Conservation (phyloP, 2,329 filamentous ascomycete genomes). For the Chrysosphaeria jannelii region DNA sequence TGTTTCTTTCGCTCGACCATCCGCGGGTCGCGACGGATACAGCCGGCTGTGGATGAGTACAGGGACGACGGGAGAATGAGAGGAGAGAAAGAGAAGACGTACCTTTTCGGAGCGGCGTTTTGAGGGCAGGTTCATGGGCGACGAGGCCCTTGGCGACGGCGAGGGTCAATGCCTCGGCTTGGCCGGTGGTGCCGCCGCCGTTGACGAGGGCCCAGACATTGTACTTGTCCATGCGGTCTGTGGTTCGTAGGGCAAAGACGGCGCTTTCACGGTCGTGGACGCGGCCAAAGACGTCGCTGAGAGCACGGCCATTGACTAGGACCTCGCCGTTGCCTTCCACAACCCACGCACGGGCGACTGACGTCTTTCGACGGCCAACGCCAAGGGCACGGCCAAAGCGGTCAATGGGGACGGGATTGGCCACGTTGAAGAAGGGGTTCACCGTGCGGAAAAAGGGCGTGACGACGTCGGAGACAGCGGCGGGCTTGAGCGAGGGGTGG, state of each 20-base stretch:
- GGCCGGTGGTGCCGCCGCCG: conserved; percentile 77
- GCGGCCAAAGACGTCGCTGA: conserved; percentile 56
- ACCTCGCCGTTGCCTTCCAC: conserved; percentile 85
- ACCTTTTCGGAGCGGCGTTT: conserved; percentile 70
- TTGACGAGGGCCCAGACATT: conserved; percentile 70
- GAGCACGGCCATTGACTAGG: conserved; percentile 64
- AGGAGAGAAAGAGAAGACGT: background rate
- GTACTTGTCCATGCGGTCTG: conserved; percentile 73
- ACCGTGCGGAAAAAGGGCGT: conserved; percentile 42
- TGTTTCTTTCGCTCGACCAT: conserved; percentile 95
- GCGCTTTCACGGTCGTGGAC: conserved; percentile 87
- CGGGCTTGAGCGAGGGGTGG: conserved; percentile 44
- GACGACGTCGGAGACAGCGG: conserved; percentile 34
- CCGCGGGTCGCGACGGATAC: conserved; percentile 70
- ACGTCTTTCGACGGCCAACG: conserved; percentile 65
- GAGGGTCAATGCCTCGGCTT: conserved; percentile 80
- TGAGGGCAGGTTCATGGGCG: conserved; percentile 76
- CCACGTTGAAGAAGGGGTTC: conserved; percentile 34
- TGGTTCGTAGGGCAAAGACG: conserved; percentile 65
- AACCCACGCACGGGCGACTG: conserved; percentile 55
- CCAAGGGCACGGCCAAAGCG: conserved; percentile 49
- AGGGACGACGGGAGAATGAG: conserved; percentile 1
- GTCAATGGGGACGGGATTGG: conserved; percentile 38
- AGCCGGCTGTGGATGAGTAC: conserved; percentile 34
- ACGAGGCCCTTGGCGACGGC: conserved; percentile 67